Evolutionary conservation across 148 eudicot genomes (phyloP).

Genomic region (Oxyria digyna): DNA sequence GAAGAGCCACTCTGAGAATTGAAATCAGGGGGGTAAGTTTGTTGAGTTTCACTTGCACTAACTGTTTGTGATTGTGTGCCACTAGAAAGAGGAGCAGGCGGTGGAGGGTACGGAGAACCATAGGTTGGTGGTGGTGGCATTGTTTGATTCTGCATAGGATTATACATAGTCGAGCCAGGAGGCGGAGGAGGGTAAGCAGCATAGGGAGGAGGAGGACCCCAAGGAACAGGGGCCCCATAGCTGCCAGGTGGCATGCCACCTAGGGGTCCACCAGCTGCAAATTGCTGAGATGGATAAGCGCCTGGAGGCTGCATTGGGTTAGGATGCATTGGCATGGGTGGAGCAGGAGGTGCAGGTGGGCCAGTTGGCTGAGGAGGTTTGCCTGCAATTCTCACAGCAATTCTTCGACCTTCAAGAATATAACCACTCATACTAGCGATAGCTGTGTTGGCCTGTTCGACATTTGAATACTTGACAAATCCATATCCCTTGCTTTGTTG

Average conservation of each 20-base stretch:
- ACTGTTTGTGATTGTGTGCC: conserved; percentile 28
- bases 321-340: conserved; percentile 36
- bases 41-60: conserved; percentile 37
- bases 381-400: conserved; percentile 92
- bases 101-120: conserved; percentile 52
- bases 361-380: conserved; percentile 67
- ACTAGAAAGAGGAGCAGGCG: conserved; percentile 26
- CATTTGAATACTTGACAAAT: conserved; percentile 75
- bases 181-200: conserved; percentile 58
- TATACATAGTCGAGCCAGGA: conserved; percentile 47
- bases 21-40: conserved; percentile 50
- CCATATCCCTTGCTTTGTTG: conserved; percentile 90
- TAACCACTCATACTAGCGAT: conserved; percentile 73
- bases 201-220: conserved; percentile 66
- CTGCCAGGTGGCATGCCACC: conserved; percentile 32
- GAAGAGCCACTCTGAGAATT: conserved; percentile 41
- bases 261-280: conserved; percentile 40
- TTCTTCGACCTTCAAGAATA: conserved; percentile 55
- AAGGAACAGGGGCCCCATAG: conserved; percentile 53
- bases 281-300: conserved; percentile 71
- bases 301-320: conserved; percentile 31
- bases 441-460: conserved; percentile 63
- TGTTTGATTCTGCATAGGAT: conserved; percentile 42
- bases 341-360: conserved; percentile 54
- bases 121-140: conserved; percentile 48